Conservation (phyloP, 2,329 filamentous ascomycete species). For the Epicoccum sorghinum region DNA sequence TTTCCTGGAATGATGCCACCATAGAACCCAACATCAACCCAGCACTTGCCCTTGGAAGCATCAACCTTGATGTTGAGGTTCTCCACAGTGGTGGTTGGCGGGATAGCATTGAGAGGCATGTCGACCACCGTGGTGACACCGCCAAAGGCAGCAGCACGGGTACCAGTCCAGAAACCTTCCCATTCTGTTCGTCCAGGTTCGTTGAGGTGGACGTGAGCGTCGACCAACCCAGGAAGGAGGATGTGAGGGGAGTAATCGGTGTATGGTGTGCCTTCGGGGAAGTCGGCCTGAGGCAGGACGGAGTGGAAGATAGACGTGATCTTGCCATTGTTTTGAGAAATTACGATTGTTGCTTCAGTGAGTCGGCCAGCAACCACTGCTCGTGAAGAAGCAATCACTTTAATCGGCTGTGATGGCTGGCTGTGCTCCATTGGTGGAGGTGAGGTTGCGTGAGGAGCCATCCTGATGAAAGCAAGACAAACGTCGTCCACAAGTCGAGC, state of each 20-base stretch:
- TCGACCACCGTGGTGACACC: slow-evolving; percentile 97
- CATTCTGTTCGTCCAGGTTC: slow-evolving; percentile 97
- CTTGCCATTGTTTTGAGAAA: slow-evolving; percentile 81
- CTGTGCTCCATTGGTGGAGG: slow-evolving; percentile 37
- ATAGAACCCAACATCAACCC: slow-evolving; percentile 99
- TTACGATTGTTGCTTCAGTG: slow-evolving; percentile 80
- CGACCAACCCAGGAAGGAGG: slow-evolving; percentile 87
- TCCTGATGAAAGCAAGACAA: slow-evolving; percentile 17
- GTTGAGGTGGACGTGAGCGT: slow-evolving; percentile 97
- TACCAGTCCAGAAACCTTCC: slow-evolving; percentile 97
- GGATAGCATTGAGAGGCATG: slow-evolving; percentile 97
- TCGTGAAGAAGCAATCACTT: slow-evolving; percentile 82
- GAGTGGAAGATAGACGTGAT: slow-evolving; percentile 77
- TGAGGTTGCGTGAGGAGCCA: slow-evolving; percentile 48
- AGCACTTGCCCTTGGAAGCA: slow-evolving; percentile 86
- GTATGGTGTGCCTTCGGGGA: slow-evolving; percentile 75
- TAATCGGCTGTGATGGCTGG: slow-evolving; percentile 57
- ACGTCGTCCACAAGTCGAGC: too few relatives aligned
- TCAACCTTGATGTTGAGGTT: slow-evolving; percentile 84
- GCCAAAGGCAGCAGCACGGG: slow-evolving; percentile 89
- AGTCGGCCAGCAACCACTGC: slow-evolving; percentile 79
- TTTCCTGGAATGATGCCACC: slow-evolving; percentile 95
- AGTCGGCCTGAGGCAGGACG: slow-evolving; percentile 75
- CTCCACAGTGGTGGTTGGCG: slow-evolving; percentile 86
- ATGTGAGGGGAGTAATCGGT: slow-evolving; percentile 84